phyloP scores from a whole-genome alignment of 2,329 filamentous ascomycete genomes.

The Ophiostoma novo-ulmi region DNA sequence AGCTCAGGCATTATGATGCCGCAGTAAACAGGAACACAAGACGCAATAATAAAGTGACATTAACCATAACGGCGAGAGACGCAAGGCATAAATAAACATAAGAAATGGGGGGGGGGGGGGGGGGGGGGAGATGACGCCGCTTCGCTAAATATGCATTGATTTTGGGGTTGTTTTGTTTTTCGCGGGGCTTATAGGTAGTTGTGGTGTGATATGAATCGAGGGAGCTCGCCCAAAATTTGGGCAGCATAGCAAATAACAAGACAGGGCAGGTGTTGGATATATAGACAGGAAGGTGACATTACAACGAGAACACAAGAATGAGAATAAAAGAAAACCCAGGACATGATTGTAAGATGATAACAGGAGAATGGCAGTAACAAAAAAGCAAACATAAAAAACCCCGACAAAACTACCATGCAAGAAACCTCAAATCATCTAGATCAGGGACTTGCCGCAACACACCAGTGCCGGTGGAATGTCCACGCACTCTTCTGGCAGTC shows the following conservation, averaged over 20 bases:
- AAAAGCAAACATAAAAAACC: neutral
- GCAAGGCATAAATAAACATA: neutral
- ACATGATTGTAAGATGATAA: constrained; percentile 3
- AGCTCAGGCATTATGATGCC: neutral
- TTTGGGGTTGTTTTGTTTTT: neutral
- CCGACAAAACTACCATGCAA: neutral
- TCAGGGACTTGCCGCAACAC: constrained; percentile 64
- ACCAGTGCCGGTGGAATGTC: constrained; percentile 98
- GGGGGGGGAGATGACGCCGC: neutral
- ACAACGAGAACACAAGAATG: neutral
- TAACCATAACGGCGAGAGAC: neutral
- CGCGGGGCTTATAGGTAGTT: neutral
- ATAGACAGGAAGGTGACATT: neutral
- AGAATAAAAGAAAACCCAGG: neutral
- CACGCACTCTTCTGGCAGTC: constrained; percentile 99
- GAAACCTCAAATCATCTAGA: neutral
- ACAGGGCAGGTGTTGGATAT: constrained; percentile 9
- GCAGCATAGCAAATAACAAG: neutral
- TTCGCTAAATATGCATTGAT: neutral
- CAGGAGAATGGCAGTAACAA: neutral
- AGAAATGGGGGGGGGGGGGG: neutral
- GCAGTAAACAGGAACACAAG: neutral
- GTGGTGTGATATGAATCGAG: neutral
- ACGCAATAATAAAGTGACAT: neutral
- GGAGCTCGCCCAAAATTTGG: neutral